Conservation (phyloP, 1,139 yeast genomes). For the Suhomyces kunorum region DNA sequence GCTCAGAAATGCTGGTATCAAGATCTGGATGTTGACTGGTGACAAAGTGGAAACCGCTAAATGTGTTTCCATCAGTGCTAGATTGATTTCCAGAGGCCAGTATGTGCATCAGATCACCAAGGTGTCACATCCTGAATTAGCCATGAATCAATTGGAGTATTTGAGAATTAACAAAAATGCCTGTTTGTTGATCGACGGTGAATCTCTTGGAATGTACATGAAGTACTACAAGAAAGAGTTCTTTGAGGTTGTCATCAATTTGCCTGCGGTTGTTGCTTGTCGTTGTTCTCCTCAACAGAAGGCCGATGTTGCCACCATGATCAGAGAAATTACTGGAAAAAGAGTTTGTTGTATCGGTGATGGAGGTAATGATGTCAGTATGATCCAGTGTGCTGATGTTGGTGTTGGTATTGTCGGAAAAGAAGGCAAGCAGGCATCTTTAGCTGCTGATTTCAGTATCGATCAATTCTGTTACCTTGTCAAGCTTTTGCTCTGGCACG, state of each 20-base stretch:
- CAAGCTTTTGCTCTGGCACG: conserved; percentile 92
- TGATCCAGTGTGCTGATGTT: conserved; percentile 98
- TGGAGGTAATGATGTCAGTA: conserved; percentile 98
- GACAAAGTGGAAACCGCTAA: conserved; percentile 98
- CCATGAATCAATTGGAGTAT: conserved; percentile 73
- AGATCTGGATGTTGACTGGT: conserved; percentile 99
- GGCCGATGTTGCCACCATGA: conserved; percentile 87
- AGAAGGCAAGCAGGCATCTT: conserved; percentile 95
- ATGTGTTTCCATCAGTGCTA: conserved; percentile 93
- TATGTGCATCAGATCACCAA: conserved; percentile 85
- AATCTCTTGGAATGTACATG: conserved; percentile 73
- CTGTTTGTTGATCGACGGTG: conserved; percentile 91
- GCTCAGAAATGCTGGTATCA: conserved; percentile 91
- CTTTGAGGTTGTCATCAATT: conserved; percentile 67
- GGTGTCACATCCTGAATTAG: conserved; percentile 57
- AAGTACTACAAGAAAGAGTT: conserved; percentile 67
- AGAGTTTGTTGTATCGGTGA: conserved; percentile 98
- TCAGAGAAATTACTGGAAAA: conserved; percentile 76
- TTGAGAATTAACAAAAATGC: conserved; percentile 65
- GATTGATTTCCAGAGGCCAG: conserved; percentile 90
- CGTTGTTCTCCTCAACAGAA: conserved; percentile 99
- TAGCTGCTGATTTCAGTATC: conserved; percentile 95
- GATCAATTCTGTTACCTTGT: conserved; percentile 90
- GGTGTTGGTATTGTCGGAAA: conserved; percentile 99
- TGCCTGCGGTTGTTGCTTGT: conserved; percentile 95